These are phyloP conservation scores for Artomyces pyxidatus DNA, from an alignment of 768 basidiomycete genomes.

Conservation along the genomic window DNA sequence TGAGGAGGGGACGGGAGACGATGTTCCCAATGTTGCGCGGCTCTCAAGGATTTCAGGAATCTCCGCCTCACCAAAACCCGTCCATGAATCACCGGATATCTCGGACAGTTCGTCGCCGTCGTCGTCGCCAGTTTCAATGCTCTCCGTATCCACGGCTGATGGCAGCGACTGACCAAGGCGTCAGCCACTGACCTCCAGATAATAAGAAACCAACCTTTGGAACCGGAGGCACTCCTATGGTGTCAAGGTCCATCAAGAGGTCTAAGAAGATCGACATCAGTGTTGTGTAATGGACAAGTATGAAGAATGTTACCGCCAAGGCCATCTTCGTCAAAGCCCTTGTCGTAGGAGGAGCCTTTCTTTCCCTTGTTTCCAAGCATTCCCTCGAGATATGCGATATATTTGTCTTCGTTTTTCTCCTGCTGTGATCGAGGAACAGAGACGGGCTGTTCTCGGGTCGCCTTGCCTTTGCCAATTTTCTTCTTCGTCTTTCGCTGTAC, in stretches of 20 bases:
- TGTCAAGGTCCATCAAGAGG: slow-evolving; percentile 20
- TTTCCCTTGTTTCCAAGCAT: slow-evolving; percentile 51
- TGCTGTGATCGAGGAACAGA: slow-evolving; percentile 25
- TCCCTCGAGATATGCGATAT: slow-evolving; percentile 78
- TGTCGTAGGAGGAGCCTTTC: slow-evolving; percentile 33
- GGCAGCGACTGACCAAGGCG: no score
- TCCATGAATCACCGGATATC: no score
- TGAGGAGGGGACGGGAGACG: no score
- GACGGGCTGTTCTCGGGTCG: slow-evolving; percentile 29
- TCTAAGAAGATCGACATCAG: slow-evolving; percentile 14
- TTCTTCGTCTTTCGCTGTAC: no score
- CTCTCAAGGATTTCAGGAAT: no score
- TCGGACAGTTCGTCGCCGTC: no score
- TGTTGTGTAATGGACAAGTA: not conserved
- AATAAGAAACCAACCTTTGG: slow-evolving; percentile 4
- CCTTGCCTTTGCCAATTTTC: slow-evolving; percentile 20
- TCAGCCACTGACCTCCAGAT: no score
- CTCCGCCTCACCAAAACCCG: no score
- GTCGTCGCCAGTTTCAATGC: no score
- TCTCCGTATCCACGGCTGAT: no score
- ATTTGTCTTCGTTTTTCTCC: slow-evolving; percentile 71
- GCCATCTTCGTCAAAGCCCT: slow-evolving; percentile 61
- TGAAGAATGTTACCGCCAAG: slow-evolving; percentile 53
- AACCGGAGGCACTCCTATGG: slow-evolving; percentile 14
- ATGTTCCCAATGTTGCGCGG: no score